A percentile compares a stretch with the other conserved stretches of the same genome.
Conservation (phyloP, 306 rosid genomes). For the Malus asiatica region DNA sequence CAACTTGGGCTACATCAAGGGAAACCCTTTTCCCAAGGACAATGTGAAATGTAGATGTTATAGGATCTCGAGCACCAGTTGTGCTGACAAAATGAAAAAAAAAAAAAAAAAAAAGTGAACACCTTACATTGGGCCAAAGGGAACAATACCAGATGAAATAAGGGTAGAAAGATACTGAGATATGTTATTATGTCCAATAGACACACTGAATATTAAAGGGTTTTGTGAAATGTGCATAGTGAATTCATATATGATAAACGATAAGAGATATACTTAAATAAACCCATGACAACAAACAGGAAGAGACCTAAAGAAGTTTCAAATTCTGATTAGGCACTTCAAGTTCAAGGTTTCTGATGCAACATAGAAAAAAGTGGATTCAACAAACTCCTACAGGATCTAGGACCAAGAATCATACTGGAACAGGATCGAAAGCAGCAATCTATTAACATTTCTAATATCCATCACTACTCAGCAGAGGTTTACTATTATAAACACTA, state of each 20-base stretch:
- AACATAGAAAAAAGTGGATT: neutral
- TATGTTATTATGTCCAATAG: neutral
- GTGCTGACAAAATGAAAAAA: slow-evolving; percentile 47
- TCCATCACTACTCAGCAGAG: neutral
- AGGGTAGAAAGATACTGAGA: neutral
- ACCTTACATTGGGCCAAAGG: neutral
- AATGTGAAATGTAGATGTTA: slow-evolving; percentile 80
- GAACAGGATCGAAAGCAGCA: neutral
- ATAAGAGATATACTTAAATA: neutral
- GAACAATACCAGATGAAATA: neutral
- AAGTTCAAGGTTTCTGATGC: neutral
- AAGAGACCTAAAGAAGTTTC: neutral
- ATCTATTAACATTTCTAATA: neutral
- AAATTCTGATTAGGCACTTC: neutral
- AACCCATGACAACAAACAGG: neutral
- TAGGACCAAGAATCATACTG: neutral
- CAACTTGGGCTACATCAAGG: slow-evolving; percentile 93
- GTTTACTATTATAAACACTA: neutral
- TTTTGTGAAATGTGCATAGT: neutral
- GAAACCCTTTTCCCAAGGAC: slow-evolving; percentile 73
- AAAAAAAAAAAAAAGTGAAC: neutral
- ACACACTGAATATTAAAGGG: neutral
- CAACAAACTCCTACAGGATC: neutral
- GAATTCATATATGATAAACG: neutral
- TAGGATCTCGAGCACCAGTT: slow-evolving; percentile 87